Base-by-base conservation (phyloP, 2,329 filamentous ascomycete genomes). In the Penicillium palitans region DNA sequence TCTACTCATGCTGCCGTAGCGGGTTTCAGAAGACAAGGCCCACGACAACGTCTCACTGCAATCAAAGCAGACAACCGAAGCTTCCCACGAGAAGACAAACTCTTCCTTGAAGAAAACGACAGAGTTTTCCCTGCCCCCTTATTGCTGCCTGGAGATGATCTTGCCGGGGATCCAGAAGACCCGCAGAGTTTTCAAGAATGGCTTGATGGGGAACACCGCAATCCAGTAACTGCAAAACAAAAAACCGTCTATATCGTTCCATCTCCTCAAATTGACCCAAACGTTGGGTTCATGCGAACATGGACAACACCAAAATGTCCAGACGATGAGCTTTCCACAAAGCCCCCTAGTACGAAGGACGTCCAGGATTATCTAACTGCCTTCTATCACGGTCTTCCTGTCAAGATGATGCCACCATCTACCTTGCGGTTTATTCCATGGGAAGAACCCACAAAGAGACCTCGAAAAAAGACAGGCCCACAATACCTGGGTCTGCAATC, bases 101-200 rank as follows among this genome's bases (percentile, higher is more conserved):
- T 17, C 2, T 40, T 51, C 3, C n/a, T 54, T 3, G 31, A 51
- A 37, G 24, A n/a, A 39, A 29, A 55, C 3, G 41, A 64, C 40
- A 39, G 64, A 2, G 52, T 75, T 0, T 89, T 87, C 60, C 86
- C 86, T 0, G 83, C 76, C 0, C 85, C 86, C 0, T 68, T 89
- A 6, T 74, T 87, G 0, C 72, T 89, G 0, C 86, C 87, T 0
- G 78, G 75, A 2, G 86, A 89, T 66, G 83, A 84, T 21, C 75
- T 90, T 1, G 79, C 81, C 0, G 71, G 78, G 35, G 81, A 88
- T 40, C 81, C 83, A 1, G 74, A 80, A 6, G 78, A 77, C 40
- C 75, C 79, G 0, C 86, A 89, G 61, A 82, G 77, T 40, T 74
- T 85, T 42, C 74, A 76, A 29, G 76, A 78, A 0, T 89, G 84